Evolutionary conservation across 2,329 filamentous ascomycete genomes (phyloP).

Genomic region (Aspergillus fischeri): DNA sequence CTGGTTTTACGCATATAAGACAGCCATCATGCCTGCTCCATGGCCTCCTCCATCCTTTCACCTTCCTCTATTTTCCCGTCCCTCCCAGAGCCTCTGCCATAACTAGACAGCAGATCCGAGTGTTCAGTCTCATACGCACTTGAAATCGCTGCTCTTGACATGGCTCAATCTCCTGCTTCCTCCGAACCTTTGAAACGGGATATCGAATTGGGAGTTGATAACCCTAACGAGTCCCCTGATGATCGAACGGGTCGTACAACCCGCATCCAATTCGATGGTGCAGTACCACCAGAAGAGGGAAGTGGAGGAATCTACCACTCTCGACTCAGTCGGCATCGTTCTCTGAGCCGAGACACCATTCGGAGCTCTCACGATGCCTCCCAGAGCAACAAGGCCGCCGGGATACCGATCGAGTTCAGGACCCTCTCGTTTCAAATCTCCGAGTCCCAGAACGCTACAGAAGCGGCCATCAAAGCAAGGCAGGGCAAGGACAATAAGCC

Average conservation of each 20-base stretch:
- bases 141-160: not conserved
- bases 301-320: constrained; percentile 15
- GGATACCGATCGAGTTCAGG: constrained; percentile 35
- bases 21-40: not conserved
- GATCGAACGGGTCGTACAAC: constrained; percentile 11
- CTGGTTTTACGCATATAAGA: not conserved
- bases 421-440: constrained; percentile 38
- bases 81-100: not conserved
- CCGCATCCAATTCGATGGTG: constrained; percentile 20
- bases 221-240: not conserved
- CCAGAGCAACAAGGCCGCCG: constrained; percentile 14
- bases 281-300: constrained; percentile 2
- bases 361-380: constrained; percentile 12
- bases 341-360: constrained; percentile 19
- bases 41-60: not conserved
- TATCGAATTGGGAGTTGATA: not conserved
- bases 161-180: not conserved
- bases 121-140: not conserved
- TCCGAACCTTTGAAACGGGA: not conserved
- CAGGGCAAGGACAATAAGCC: constrained; percentile 23
- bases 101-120: not conserved
- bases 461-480: constrained; percentile 19
- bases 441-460: constrained; percentile 32
- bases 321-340: constrained; percentile 14
- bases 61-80: not conserved